phyloP scores from a whole-genome alignment of 2,329 filamentous ascomycete species.

The Talaromyces sp. region DNA sequence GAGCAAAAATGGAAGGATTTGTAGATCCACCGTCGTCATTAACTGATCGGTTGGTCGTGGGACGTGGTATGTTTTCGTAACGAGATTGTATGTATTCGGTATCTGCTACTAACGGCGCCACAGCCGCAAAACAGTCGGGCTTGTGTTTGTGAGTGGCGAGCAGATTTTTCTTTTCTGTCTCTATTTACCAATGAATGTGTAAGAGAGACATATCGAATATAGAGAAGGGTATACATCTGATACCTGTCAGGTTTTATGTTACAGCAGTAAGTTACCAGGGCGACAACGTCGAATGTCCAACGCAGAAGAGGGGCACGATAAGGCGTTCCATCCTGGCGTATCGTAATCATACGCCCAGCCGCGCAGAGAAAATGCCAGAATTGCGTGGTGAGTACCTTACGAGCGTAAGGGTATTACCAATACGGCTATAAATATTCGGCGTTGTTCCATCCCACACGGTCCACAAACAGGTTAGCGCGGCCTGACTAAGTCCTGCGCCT shows the following conservation, averaged over 20 bases:
- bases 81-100: background rate
- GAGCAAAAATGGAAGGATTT: conserved; percentile 4
- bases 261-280: background rate
- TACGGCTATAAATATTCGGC: background rate
- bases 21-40: conserved; percentile 9
- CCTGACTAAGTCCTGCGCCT: conserved; percentile 9
- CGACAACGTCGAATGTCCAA: background rate
- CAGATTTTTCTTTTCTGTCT: background rate
- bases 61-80: background rate
- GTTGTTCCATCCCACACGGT: background rate
- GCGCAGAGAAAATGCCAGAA: background rate
- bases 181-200: background rate
- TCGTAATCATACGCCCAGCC: background rate
- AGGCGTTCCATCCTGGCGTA: background rate
- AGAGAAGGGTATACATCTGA: background rate
- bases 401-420: background rate
- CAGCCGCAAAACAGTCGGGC: background rate
- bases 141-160: background rate
- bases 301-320: background rate
- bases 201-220: background rate
- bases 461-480: conserved; percentile 1
- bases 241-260: background rate
- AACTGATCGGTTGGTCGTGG: background rate
- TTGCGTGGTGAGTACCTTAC: conserved; percentile 1
- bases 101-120: background rate